phyloP scores from a whole-genome alignment of 1,284 basidiomycete species.

The Leucoagaricus sp. region DNA sequence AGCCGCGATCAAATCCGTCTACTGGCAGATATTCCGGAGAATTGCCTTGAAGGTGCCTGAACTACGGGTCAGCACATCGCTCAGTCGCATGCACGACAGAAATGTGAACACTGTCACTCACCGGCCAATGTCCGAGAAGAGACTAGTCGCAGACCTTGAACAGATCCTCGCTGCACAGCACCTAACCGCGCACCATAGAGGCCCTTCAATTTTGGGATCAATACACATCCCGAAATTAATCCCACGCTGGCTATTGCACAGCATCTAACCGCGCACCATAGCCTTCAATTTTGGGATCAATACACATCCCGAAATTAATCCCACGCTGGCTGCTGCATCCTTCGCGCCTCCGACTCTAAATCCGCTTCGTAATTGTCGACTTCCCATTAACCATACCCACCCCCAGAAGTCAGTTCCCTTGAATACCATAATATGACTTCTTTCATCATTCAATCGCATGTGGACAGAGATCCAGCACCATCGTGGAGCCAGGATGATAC shows the following conservation, averaged over 20 bases:
- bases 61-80: too few relatives aligned
- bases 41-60: too few relatives aligned
- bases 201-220: background rate
- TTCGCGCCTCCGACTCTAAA: background rate
- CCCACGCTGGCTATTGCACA: background rate
- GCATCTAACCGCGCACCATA: too few relatives aligned
- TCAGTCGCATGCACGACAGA: too few relatives aligned
- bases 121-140: too few relatives aligned
- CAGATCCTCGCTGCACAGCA: too few relatives aligned
- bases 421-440: conserved; percentile 55
- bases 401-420: background rate
- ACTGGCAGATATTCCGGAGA: too few relatives aligned
- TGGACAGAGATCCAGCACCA: conserved; percentile 41
- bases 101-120: background rate
- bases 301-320: background rate
- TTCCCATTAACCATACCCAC: background rate
- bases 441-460: conserved; percentile 68
- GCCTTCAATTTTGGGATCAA: background rate
- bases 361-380: background rate
- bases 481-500: conserved; percentile 47
- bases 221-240: background rate
- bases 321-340: background rate
- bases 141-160: too few relatives aligned
- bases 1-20: too few relatives aligned
- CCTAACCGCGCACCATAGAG: too few relatives aligned